Base-by-base conservation (phyloP, 2,329 filamentous ascomycete species). In the Monosporascus sp. region DNA sequence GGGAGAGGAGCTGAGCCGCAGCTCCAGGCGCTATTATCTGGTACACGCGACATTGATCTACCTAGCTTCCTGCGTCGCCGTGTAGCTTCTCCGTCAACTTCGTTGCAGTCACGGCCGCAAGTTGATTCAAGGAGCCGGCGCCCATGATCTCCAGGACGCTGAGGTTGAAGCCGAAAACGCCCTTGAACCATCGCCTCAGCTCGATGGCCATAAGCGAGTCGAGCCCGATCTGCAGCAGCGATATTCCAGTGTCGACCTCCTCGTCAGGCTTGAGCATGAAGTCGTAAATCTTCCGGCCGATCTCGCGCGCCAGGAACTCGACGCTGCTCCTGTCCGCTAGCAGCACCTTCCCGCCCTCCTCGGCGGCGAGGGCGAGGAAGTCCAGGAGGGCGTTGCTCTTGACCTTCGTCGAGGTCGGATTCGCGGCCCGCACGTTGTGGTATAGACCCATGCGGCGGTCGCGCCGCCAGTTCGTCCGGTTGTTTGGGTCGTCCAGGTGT, bases 121-220 rank as follows among this genome's bases (percentile, higher is more conserved):
- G 55, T 50, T 59, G 53, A 3, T 46, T 24, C 8, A 59, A 47
- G 17, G 55, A 58, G 14, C 59, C 59, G 16, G 52, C 54, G 4
- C 59, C 59, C 8, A 59, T 52, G 26, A 62, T 59, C 51, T 60
- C 60, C 17, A 62, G 48, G 16, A 60, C 60, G 31, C 57, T 58
- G 31, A 62, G 43, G 38, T 56, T 51, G 27, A 60, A 53, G 27
- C 63, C 65, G 37, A 70, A 65, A 5, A 54, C 58, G 55, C 61
- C 57, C 47, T 60, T 64, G 53, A 62, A 67, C 68, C 68, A 71
- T 2, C 51, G 55, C 2, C 66, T 50, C 46, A 71, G 45, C 57
- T 71, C 69, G 44, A 70, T 64, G 0, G 59, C 65, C 43, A 70
- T 61, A 9, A 72, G 48, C 9, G 60, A 65, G 48, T 71, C 69